Conservation (phyloP, 2,329 filamentous ascomycete genomes). For the Achaetomium macrosporum region DNA sequence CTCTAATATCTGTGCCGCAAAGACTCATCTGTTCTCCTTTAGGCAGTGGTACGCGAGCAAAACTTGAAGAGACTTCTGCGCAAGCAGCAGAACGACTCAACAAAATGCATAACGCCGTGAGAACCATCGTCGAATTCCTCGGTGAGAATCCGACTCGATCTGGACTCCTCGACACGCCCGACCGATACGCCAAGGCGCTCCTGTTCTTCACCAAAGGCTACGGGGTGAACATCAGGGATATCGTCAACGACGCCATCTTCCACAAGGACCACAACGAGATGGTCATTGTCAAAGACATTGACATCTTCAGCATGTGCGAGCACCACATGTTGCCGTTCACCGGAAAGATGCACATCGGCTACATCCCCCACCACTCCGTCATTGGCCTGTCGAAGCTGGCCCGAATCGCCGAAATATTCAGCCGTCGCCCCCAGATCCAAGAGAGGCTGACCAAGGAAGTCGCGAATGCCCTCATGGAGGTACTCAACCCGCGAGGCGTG, state of each 20-base stretch:
- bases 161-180: conserved; percentile 62
- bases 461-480: conserved; percentile 87
- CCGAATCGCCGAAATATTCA: conserved; percentile 95
- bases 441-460: conserved; percentile 95
- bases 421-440: conserved; percentile 87
- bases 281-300: conserved; percentile 96
- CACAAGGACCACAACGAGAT: conserved; percentile 95
- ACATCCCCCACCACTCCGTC: conserved; percentile 85
- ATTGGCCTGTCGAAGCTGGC: conserved; percentile 94
- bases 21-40: neutral
- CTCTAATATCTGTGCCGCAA: neutral
- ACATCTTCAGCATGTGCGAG: conserved; percentile 90
- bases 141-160: conserved; percentile 62
- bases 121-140: conserved; percentile 61
- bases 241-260: conserved; percentile 91
- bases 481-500: conserved; percentile 88
- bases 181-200: conserved; percentile 89
- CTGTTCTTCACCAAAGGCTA: conserved; percentile 96
- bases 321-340: conserved; percentile 95
- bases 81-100: conserved; percentile 42
- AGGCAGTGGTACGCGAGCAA: conserved; percentile 2
- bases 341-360: conserved; percentile 99
- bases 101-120: conserved; percentile 50
- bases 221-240: conserved; percentile 83
- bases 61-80: neutral